Evolutionary conservation across 2,329 filamentous ascomycete species (phyloP).

Genomic region (Fusarium sp.): DNA sequence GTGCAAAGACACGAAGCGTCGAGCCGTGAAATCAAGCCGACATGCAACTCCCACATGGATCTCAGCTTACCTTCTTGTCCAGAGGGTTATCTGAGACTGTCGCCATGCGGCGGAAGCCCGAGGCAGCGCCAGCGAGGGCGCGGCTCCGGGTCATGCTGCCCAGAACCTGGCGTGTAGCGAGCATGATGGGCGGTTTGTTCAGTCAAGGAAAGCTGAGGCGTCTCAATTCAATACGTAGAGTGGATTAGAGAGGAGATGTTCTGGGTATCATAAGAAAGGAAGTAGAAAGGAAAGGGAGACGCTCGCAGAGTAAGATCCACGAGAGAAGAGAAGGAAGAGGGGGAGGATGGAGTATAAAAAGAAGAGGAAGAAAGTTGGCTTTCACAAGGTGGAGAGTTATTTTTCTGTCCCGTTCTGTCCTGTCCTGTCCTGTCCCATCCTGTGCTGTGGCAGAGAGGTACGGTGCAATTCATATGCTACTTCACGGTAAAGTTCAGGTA

Average conservation of each 20-base stretch:
- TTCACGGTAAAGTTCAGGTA: conserved; percentile 34
- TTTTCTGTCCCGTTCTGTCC: conserved; percentile 40
- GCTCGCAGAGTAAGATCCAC: conserved; percentile 35
- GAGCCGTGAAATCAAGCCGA: background rate
- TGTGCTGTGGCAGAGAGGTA: conserved; percentile 22
- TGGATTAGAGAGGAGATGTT: conserved; percentile 39
- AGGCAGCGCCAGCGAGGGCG: conserved; percentile 62
- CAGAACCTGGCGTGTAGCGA: conserved; percentile 76
- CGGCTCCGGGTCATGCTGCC: conserved; percentile 70
- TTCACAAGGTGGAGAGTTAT: conserved; percentile 42
- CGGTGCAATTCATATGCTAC: conserved; percentile 29
- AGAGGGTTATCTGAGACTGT: conserved; percentile 87
- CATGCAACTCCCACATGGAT: background rate
- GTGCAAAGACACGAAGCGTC: background rate
- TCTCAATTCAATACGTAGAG: conserved; percentile 34
- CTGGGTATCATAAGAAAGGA: conserved; percentile 41
- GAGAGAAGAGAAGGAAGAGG: conserved; percentile 21
- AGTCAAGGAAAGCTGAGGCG: conserved; percentile 26
- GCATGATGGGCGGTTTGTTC: conserved; percentile 60
- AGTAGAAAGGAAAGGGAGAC: conserved; percentile 35
- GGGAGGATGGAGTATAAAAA: conserved; percentile 45
- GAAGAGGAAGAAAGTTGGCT: conserved; percentile 32
- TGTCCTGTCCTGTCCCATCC: conserved; percentile 27
- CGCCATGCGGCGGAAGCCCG: conserved; percentile 77
- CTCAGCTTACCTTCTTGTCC: conserved; percentile 78